Base-by-base conservation (phyloP, 768 basidiomycete species). In the Cystoderma amianthinum region DNA sequence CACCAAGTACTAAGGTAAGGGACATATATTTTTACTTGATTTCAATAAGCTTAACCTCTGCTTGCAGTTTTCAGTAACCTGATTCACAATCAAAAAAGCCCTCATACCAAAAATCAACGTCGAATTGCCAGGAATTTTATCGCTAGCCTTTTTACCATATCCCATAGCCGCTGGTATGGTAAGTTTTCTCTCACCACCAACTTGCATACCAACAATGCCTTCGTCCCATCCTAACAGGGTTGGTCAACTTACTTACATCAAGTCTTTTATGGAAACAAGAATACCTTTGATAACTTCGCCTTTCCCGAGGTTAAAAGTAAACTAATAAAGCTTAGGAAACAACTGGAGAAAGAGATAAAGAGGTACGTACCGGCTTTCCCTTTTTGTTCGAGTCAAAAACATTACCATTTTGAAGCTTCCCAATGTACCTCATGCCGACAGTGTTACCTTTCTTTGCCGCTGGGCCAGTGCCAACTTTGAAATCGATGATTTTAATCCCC, bases 221-320 rank as follows among this genome's bases (percentile, higher is more conserved):
- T 88, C 69, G 52, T 97, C 95, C 93, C 94, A 96, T 35, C 86
- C 81, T 85, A 43, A 18, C n/a, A n/a, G n/a, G n/a, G n/a, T n/a
- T n/a, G n/a, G n/a, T n/a, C 10, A 36, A 28, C 25, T 16, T 39
- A 35, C 45, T n/a, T 42, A 12, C 2, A 25, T 34, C 12, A 45
- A 18, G n/a, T 11, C 40, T 15, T 30, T 37, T 21, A 32, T 36
- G 30, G 33, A 22, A 10, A 45, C 65, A n/a, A n/a, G n/a, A n/a
- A 35, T 43, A 81, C 84, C 87, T 69, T 91, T 90, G 63, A 98
- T 96, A 39, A 98, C 95, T 57, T 95, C 85, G 18, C 89, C 90
- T 44, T 75, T 68, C 25, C 94, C 95, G 17, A 98, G 72, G 21
- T 63, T 72, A 74, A 93, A 93, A 32, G 65, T 62, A 62, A 92